Evolutionary conservation across 352 stramenopile genomes (phyloP).

Genomic region (Saprolegnia diclina): DNA sequence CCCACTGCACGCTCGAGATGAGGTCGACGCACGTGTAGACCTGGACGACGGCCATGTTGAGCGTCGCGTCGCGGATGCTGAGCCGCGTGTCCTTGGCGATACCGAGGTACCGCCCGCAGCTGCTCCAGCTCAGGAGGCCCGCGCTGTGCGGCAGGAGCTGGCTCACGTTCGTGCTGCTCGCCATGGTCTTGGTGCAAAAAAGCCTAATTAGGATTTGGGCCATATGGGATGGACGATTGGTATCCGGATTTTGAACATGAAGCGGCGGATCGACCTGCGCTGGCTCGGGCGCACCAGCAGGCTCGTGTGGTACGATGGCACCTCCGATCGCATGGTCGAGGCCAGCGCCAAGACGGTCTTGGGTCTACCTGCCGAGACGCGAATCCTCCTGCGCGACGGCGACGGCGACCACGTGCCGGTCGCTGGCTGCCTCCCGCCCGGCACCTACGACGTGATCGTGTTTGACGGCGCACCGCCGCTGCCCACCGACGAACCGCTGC

Average conservation of each 20-base stretch:
- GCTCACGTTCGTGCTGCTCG: constrained; percentile 11
- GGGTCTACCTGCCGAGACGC: background rate
- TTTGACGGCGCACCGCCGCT: background rate
- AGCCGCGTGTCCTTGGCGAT: constrained; percentile 48
- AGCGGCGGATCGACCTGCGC: constrained; percentile 15
- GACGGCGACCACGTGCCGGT: constrained; percentile 18
- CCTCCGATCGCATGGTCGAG: constrained; percentile 20
- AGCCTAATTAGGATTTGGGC: background rate
- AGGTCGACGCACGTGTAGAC: constrained; percentile 25
- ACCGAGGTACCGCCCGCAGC: constrained; percentile 50
- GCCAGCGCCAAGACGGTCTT: background rate
- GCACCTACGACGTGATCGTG: constrained; percentile 1
- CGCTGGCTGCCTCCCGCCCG: constrained; percentile 2
- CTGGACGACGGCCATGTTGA: constrained; percentile 27
- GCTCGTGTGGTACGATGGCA: constrained; percentile 25
- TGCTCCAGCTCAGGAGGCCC: constrained; percentile 65
- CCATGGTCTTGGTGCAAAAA: background rate
- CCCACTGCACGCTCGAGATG: constrained; percentile 26
- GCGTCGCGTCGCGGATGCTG: constrained; percentile 40
- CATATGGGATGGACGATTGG: background rate
- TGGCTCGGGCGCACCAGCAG: background rate
- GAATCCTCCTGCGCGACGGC: constrained; percentile 15
- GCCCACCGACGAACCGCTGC: background rate
- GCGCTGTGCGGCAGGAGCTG: constrained; percentile 40
- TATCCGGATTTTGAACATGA: constrained; percentile 15